These are phyloP conservation scores for Pueraria montana DNA, from an alignment of 306 rosid species.

Conservation along the genomic window DNA sequence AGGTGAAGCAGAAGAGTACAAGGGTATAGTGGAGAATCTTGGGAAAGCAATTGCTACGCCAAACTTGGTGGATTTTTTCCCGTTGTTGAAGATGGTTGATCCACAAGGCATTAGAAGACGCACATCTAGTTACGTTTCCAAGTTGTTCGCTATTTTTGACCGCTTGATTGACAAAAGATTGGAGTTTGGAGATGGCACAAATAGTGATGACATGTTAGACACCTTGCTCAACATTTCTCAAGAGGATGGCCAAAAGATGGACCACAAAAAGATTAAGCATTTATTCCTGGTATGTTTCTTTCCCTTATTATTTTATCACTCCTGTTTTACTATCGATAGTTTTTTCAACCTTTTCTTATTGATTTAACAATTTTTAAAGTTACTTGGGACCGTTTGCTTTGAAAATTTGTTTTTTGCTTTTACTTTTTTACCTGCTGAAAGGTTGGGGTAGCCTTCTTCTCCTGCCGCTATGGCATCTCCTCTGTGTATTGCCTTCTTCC, in stretches of 20 bases:
- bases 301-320: background rate
- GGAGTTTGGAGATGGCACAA: slow-evolving; percentile 28
- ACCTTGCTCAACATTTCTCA: slow-evolving; percentile 52
- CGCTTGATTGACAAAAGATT: slow-evolving; percentile 40
- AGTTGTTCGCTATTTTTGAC: slow-evolving; percentile 34
- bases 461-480: too few relatives aligned
- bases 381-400: too few relatives aligned
- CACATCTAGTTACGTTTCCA: slow-evolving; percentile 4
- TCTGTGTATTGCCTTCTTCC: too few relatives aligned
- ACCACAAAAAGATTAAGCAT: slow-evolving; percentile 38
- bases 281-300: slow-evolving; percentile 46
- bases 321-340: background rate
- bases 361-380: background rate
- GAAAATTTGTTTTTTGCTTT: too few relatives aligned
- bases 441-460: too few relatives aligned
- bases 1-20: slow-evolving; percentile 38
- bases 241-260: slow-evolving; percentile 49
- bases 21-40: slow-evolving; percentile 34
- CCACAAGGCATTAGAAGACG: slow-evolving; percentile 51
- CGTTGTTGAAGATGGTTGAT: slow-evolving; percentile 52
- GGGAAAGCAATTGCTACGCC: slow-evolving; percentile 52
- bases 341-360: background rate
- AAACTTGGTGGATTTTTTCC: slow-evolving; percentile 58
- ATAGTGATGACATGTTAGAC: slow-evolving; percentile 57
- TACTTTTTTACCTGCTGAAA: too few relatives aligned